Evolutionary conservation across 208 protist genomes (phyloP), one percentile per base, ranked within the genome.

Genomic region (Trypanosoma conorhini): DNA sequence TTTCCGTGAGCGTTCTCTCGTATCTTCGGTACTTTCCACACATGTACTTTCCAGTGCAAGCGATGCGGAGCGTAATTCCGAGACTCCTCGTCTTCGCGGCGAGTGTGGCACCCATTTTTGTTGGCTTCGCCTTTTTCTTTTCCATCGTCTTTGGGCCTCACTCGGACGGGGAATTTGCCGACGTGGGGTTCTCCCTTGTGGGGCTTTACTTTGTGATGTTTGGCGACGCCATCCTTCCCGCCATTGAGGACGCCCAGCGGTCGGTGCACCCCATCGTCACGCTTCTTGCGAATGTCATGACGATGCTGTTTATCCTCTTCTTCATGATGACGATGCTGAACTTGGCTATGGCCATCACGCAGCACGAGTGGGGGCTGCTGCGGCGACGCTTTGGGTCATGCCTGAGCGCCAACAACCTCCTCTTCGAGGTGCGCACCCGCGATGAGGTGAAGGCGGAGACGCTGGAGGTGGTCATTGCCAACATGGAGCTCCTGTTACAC

Each of bases 251-350:
- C 21, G 67, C 74, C 0, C 55, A 77, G 48, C 52, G 68, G 26
- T 80, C 79, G 15, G 72, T 63, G 8, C 80, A 74, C 51, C 13
- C 50, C 48, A 56, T 68, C 31, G 79, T 79, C 15, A 59, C 50
- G 8, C 55, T 83, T 22, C 31, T 86, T n/a, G 81, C 77, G 17
- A 82, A 76, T 59, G 38, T 75, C 46, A 77, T 85, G 70, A 82
- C 80, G 19, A 30, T 86, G 35, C 15, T 73, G 42, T 87, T 81
- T 64, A 68, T 83, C 13, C 46, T 86, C 19, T 59, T 86, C 8
- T 83, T 86, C 52, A 86, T 87, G 68, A 81, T 79, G 68, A 83
- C 79, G n/a, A 82, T 89, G 71, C 70, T 87, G 63, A 87, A 87
- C 74, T 71, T 87, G 22, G 79, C 81, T 0, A 82, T 86, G 70